Base-by-base conservation (phyloP, 2,329 filamentous ascomycete genomes). In the Ceratocystis cacaofunesta region DNA sequence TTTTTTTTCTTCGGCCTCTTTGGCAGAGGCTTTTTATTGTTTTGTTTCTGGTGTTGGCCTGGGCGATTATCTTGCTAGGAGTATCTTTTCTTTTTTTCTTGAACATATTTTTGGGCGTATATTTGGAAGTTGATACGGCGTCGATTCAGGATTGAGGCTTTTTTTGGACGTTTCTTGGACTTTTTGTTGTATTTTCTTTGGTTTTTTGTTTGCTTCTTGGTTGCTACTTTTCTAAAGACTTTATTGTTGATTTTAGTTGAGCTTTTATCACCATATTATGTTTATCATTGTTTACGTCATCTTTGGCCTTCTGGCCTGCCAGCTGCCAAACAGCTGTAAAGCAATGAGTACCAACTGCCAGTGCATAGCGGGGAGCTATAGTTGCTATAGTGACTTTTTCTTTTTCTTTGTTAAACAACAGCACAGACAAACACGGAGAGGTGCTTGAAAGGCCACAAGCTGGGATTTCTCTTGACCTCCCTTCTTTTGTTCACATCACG, bases 351-450 rank as follows among this genome's bases (percentile, higher is more conserved):
- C 1, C 55, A 58, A 6, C 55, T 58, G 55, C 3, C 15, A 36
- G 12, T 17, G 10, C 17, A 8, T 12, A 58, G 28, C 55, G 55
- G 55, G 25, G 55, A 58, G 55, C 55, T 58, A 4, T 19, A 58
- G 46, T 65, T 55, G 25, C 48, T 15, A 65, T 57, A 57, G 41
- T 41, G 44, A 55, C 58, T 63, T 44, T 66, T 57, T 50, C 25
- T 64, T 55, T 64, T 41, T 64, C 43, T 63, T 63, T 48, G 44
- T 30, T 22, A 8, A 68, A 69, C 63, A 68, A 57, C 52, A 32
- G 5, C 52, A 28, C 25, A 25, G 22, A 50, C 48, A 28, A 41
- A 15, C 36, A 15, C 10, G 36, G 36, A 12, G 36, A 41, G 12
- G 36, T 41, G 10, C 10, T 41, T 41, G 36, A 41, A 41, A 41